These are phyloP conservation scores for Posidonia australis DNA, from an alignment of 106 monocot species.

Conservation along the genomic window DNA sequence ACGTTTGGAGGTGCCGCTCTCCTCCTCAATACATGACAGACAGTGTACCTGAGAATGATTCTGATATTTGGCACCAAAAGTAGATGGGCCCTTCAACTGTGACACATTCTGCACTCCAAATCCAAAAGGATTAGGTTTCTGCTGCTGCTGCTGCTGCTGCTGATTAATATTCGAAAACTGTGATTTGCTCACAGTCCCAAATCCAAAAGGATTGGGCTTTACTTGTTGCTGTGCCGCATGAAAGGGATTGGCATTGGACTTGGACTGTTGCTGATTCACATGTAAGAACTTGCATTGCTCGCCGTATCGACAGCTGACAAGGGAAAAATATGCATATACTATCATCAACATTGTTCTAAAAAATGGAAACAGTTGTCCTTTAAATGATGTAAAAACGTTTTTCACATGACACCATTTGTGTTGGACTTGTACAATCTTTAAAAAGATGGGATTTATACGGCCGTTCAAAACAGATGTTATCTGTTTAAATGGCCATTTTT, in stretches of 20 bases:
- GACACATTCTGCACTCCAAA: conserved; percentile 55
- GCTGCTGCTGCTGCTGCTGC: conserved; percentile 53
- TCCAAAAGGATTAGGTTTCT: conserved; percentile 70
- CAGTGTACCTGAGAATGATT: conserved; percentile 6
- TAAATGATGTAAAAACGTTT: too few species aligned
- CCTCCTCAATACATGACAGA: neutral
- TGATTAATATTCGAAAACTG: conserved; percentile 11
- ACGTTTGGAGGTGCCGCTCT: neutral
- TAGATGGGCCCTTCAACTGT: conserved; percentile 17
- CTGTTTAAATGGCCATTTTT: too few species aligned
- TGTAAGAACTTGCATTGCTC: conserved; percentile 84
- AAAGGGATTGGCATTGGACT: conserved; percentile 53
- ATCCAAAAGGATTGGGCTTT: conserved; percentile 22
- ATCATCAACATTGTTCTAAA: neutral
- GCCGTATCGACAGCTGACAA: conserved; percentile 85
- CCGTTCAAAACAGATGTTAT: too few species aligned
- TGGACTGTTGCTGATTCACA: conserved; percentile 27
- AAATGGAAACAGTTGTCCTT: neutral
- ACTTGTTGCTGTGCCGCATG: conserved; percentile 37
- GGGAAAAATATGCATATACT: neutral
- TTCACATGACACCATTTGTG: too few species aligned
- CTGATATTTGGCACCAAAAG: conserved; percentile 26
- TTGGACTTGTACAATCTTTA: too few species aligned
- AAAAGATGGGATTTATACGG: too few species aligned
- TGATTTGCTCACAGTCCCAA: conserved; percentile 34